Conservation (phyloP, 2,329 filamentous ascomycete genomes). For the Kalmusia sp. region DNA sequence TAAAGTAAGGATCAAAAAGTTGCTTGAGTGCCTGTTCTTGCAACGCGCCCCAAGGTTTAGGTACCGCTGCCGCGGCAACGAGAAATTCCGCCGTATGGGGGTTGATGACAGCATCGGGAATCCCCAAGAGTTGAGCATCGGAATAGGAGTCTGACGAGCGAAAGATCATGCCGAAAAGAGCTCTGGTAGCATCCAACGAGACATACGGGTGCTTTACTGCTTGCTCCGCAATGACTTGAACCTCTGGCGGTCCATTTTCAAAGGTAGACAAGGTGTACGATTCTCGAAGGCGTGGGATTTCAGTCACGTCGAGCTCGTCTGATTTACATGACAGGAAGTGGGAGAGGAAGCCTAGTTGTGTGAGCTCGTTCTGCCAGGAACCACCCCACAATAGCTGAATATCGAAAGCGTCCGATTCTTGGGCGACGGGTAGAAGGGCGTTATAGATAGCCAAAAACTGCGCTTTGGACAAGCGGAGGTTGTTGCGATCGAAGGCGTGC, state of each 20-base stretch:
- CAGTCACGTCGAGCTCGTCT: constrained; percentile 80
- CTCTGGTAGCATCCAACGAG: constrained; percentile 81
- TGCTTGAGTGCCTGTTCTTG: constrained; percentile 78
- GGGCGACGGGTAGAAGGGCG: constrained; percentile 75
- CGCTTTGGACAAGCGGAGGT: constrained; percentile 74
- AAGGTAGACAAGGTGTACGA: constrained; percentile 76
- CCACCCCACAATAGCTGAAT: constrained; percentile 92
- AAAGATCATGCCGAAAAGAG: constrained; percentile 69
- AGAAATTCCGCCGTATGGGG: constrained; percentile 81
- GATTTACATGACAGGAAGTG: constrained; percentile 81
- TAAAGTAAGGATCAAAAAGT: constrained; percentile 82
- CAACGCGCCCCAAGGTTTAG: constrained; percentile 77
- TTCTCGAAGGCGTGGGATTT: constrained; percentile 80
- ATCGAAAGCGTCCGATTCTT: constrained; percentile 70
- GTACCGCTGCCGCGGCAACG: constrained; percentile 77
- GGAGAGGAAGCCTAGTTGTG: constrained; percentile 91
- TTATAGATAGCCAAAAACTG: constrained; percentile 86
- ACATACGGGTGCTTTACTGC: constrained; percentile 87
- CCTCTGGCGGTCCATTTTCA: constrained; percentile 64
- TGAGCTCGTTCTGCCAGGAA: constrained; percentile 82
- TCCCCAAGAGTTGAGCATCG: constrained; percentile 61
- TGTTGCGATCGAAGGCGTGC: constrained; percentile 79
- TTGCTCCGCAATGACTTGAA: constrained; percentile 66
- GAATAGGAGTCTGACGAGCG: constrained; percentile 64
- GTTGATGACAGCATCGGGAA: constrained; percentile 68